Percentiles rank a stretch among this genome's conserved stretches.
Evolutionary conservation across 140 eudicot genomes (phyloP).

Genomic region (Ambrosia hybrid): DNA sequence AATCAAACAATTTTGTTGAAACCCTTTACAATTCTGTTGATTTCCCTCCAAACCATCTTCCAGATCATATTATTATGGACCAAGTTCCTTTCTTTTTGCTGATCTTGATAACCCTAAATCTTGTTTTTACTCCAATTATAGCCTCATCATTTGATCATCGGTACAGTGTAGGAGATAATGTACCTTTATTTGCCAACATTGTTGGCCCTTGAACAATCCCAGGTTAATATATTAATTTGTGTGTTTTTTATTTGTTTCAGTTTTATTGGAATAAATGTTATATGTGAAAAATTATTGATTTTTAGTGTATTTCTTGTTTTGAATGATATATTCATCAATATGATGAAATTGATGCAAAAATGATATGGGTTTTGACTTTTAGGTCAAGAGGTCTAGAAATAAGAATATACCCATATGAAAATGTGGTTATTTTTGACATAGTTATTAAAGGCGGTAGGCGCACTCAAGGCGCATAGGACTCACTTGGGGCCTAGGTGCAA

Average conservation of each 20-base stretch:
- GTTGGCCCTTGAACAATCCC: slow-evolving; percentile 84
- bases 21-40: slow-evolving; percentile 1
- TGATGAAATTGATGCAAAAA: slow-evolving; percentile 4
- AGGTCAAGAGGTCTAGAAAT: slow-evolving; percentile 1
- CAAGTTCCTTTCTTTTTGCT: slow-evolving; percentile 15
- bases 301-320: background rate
- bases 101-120: slow-evolving; percentile 18
- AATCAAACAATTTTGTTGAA: slow-evolving; percentile 10
- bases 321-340: background rate
- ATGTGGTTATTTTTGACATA: background rate
- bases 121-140: slow-evolving; percentile 26
- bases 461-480: too few species aligned
- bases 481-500: too few species aligned
- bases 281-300: background rate
- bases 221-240: slow-evolving; percentile 35
- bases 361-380: background rate
- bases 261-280: background rate
- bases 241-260: background rate
- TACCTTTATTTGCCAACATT: slow-evolving; percentile 64
- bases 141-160: slow-evolving; percentile 43
- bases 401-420: background rate
- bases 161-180: slow-evolving; percentile 70
- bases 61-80: slow-evolving; percentile 18
- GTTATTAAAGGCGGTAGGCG: too few species aligned
- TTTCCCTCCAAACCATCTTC: slow-evolving; percentile 3